Evolutionary conservation across 2,329 filamentous ascomycete genomes (phyloP), one percentile per base, ranked within the genome.

Genomic region (Tolypocladium nubicola): DNA sequence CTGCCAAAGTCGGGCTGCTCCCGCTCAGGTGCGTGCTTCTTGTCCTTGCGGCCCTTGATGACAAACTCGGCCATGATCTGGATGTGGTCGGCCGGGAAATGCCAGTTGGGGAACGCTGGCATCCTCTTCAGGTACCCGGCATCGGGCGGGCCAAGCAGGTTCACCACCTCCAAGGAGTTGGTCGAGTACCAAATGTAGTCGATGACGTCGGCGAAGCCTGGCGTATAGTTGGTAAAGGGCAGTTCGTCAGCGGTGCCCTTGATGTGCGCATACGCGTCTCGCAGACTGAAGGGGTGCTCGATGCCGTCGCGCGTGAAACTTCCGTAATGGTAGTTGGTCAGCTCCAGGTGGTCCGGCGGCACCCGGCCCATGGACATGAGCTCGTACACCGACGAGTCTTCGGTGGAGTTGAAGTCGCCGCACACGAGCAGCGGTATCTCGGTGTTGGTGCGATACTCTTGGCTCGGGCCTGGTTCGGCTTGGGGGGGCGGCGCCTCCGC

Each of bases 111-210:
- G 74, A 96, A 96, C 0, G 91, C 91, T 4, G 92, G 91, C 33
- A 97, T 90, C 55, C 87, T 83, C 71, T 89, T 87, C 58, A 96
- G 83, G 70, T 96, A 94, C 35, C 89, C 83, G 61, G 86, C 83
- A 70, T 97, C 92, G 2, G 95, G 89, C 49, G 93, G 88, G 37
- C 92, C 92, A 4, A 97, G 84, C 56, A 97, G 74, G 56, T 88
- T 88, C 21, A 90, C 86, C 30, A 95, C 88, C 68, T 94, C 89
- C 50, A 97, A 78, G 26, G 88, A 85, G 71, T 94, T 96, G 58
- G 90, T 93, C 57, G 91, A 92, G 74, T 96, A 99, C 91, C 92
- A 97, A 66, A 99, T 90, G 73, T 97, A 97, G 71, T 99, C 94
- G 63, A 99, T 88, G 58, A 95, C 89, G 61, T 91, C 92, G 55